These are phyloP conservation scores for Thyridium curvatum DNA, from an alignment of 2,329 filamentous ascomycete genomes.

Conservation along the genomic window DNA sequence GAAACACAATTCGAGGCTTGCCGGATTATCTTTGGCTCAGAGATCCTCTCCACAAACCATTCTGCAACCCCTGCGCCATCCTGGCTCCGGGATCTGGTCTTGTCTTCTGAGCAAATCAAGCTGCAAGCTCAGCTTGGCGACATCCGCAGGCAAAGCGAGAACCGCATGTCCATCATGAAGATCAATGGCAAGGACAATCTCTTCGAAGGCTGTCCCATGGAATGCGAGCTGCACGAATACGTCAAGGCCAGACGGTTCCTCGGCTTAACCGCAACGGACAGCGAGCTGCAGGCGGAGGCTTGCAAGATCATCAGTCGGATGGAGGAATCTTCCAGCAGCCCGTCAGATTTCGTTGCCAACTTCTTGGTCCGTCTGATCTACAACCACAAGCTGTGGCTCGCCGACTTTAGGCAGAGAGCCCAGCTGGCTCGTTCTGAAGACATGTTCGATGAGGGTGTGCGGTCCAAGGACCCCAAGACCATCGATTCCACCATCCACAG, in stretches of 20 bases:
- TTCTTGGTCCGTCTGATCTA: constrained; percentile 50
- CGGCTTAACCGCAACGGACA: constrained; percentile 53
- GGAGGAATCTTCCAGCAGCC: constrained; percentile 43
- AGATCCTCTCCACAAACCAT: constrained; percentile 35
- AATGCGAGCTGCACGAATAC: constrained; percentile 47
- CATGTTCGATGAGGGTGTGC: constrained; percentile 37
- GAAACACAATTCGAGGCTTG: constrained; percentile 54
- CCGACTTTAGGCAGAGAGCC: constrained; percentile 48
- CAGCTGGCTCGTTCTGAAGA: constrained; percentile 52
- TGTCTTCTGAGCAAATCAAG: constrained; percentile 37
- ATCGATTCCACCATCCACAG: constrained; percentile 57
- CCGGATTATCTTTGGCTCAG: constrained; percentile 49
- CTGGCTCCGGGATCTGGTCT: constrained; percentile 55
- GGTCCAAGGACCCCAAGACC: constrained; percentile 45
- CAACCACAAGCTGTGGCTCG: constrained; percentile 46
- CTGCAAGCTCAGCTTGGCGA: constrained; percentile 41
- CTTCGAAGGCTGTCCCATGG: constrained; percentile 51
- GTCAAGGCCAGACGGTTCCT: constrained; percentile 44
- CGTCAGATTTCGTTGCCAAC: constrained; percentile 44
- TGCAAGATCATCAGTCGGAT: constrained; percentile 51
- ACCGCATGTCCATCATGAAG: constrained; percentile 38
- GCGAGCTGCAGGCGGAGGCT: constrained; percentile 54
- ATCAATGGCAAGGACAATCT: constrained; percentile 54
- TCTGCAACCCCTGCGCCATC: constrained; percentile 27
- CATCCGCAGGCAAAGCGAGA: constrained; percentile 38